Percentiles rank a stretch among this genome's conserved stretches.
Evolutionary conservation across 1,284 basidiomycete species (phyloP).

Genomic region (Bjerkandera adusta): DNA sequence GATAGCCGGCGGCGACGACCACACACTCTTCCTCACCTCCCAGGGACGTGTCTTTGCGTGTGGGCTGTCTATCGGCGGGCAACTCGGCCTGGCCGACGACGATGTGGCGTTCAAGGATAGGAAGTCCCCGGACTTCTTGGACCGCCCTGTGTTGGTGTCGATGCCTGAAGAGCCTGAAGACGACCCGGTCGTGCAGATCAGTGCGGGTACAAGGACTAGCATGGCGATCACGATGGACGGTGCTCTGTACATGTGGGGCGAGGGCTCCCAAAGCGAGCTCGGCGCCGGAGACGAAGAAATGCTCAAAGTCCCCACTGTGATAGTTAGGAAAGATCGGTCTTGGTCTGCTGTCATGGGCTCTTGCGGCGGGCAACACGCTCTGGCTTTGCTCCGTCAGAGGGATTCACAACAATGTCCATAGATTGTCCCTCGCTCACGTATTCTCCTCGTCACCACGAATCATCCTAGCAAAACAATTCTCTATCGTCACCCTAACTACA

Average conservation of each 20-base stretch:
- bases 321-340: slow-evolving; percentile 61
- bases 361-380: slow-evolving; percentile 68
- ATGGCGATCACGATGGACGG: slow-evolving; percentile 78
- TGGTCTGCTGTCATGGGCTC: slow-evolving; percentile 56
- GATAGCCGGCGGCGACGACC: slow-evolving; percentile 83
- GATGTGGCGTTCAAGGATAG: slow-evolving; percentile 52
- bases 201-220: slow-evolving; percentile 77
- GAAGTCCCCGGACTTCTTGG: slow-evolving; percentile 49
- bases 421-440: too few species aligned
- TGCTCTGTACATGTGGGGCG: slow-evolving; percentile 84
- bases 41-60: slow-evolving; percentile 82
- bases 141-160: slow-evolving; percentile 58
- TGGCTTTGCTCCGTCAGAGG: slow-evolving; percentile 60
- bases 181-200: slow-evolving; percentile 66
- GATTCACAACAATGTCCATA: too few species aligned
- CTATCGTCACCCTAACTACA: too few species aligned
- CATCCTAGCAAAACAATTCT: too few species aligned
- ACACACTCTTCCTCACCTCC: slow-evolving; percentile 83
- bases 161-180: slow-evolving; percentile 61
- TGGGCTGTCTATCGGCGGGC: slow-evolving; percentile 75
- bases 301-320: slow-evolving; percentile 50
- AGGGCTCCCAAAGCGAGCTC: slow-evolving; percentile 70
- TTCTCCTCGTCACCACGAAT: too few species aligned
- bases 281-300: slow-evolving; percentile 59
- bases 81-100: slow-evolving; percentile 72